Conservation (phyloP, 1,139 yeast species). For the Spencermartinsiella ligniputridi region DNA sequence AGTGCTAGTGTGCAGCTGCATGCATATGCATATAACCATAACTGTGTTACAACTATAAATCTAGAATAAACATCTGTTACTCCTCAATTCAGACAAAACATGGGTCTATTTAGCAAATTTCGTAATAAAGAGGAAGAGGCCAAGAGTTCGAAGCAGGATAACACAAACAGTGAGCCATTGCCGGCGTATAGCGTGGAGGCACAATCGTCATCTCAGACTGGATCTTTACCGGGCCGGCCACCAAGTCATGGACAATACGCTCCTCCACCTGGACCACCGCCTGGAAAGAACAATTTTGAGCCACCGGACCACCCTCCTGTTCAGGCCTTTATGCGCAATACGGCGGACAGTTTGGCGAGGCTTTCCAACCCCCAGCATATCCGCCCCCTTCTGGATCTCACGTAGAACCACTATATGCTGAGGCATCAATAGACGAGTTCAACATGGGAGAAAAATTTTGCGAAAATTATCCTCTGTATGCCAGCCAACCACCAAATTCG, state of each 20-base stretch:
- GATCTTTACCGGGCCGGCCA: neutral
- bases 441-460: slow-evolving; percentile 23
- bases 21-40: no score
- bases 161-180: neutral
- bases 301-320: slow-evolving; percentile 9
- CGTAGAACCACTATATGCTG: slow-evolving; percentile 19
- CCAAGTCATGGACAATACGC: neutral
- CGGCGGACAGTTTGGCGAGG: slow-evolving; percentile 4
- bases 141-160: neutral
- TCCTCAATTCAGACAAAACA: no score
- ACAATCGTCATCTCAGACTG: neutral
- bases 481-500: slow-evolving; percentile 1
- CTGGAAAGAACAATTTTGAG: slow-evolving; percentile 6
- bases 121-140: neutral
- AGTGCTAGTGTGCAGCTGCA: neutral
- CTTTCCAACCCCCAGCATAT: slow-evolving; percentile 15
- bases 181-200: slow-evolving; percentile 7
- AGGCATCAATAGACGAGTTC: slow-evolving; percentile 22
- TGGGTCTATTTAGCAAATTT: neutral
- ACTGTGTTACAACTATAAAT: no score
- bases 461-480: slow-evolving; percentile 13
- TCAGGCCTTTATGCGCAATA: neutral
- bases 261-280: slow-evolving; percentile 14
- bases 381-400: slow-evolving; percentile 18
- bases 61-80: no score